Percentiles rank a stretch among this genome's conserved stretches.
phyloP scores from a whole-genome alignment of 257 asterid genomes.

The Fraxinus americana region DNA sequence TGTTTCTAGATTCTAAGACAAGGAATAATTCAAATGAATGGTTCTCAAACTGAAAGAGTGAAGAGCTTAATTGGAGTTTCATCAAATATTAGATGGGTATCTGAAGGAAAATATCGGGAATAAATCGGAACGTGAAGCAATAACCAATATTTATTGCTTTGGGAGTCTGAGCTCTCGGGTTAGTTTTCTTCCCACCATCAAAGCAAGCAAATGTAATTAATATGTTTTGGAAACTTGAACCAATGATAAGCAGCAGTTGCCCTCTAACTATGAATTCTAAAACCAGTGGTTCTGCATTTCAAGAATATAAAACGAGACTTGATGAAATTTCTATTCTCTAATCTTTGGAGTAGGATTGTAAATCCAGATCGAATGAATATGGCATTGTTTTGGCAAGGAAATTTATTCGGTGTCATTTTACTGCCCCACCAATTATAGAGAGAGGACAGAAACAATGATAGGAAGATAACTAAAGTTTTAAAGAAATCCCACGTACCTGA shows the following conservation, averaged over 20 bases:
- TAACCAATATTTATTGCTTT: not conserved
- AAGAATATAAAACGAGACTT: not conserved
- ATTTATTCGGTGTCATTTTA: constrained; percentile 5
- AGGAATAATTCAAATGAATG: not conserved
- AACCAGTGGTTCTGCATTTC: no score
- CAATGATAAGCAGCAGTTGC: not conserved
- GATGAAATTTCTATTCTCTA: not conserved
- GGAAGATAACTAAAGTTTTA: constrained; percentile 3
- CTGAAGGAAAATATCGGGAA: not conserved
- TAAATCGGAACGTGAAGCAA: not conserved
- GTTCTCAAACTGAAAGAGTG: not conserved
- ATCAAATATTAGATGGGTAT: not conserved
- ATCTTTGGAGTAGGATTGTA: not conserved
- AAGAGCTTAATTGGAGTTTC: not conserved
- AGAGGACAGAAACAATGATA: constrained; percentile 1
- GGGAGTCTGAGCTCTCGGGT: not conserved
- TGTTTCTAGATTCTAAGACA: not conserved
- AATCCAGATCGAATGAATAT: not conserved
- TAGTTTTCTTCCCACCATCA: not conserved
- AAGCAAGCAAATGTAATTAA: not conserved
- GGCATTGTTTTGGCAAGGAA: not conserved
- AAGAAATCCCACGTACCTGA: constrained; percentile 53
- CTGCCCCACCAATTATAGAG: constrained; percentile 9
- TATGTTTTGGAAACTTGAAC: not conserved
- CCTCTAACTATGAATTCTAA: not conserved